These are phyloP conservation scores for Aspergillus asperescens DNA, from an alignment of 495 filamentous ascomycete genomes.

Conservation along the genomic window DNA sequence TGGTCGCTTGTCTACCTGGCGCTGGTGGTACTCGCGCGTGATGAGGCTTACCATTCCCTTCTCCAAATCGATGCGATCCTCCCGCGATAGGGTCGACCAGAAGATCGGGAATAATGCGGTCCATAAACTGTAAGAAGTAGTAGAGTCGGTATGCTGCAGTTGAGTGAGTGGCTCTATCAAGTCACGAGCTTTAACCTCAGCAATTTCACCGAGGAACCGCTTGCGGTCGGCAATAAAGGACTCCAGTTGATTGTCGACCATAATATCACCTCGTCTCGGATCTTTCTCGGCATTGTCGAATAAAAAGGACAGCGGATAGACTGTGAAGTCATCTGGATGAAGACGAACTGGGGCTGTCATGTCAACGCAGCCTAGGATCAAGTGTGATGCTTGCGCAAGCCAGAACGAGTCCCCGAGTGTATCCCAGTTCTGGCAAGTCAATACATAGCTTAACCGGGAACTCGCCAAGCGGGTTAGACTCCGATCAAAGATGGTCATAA, in stretches of 20 bases:
- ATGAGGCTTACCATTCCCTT: slow-evolving; percentile 80
- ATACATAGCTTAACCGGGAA: slow-evolving; percentile 77
- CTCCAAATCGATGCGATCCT: slow-evolving; percentile 87
- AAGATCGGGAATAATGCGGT: slow-evolving; percentile 83
- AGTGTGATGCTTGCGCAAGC: slow-evolving; percentile 88
- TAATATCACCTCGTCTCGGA: slow-evolving; percentile 60
- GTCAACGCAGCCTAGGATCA: slow-evolving; percentile 85
- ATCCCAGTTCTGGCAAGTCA: slow-evolving; percentile 96
- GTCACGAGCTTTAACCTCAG: slow-evolving; percentile 78
- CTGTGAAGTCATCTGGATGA: slow-evolving; percentile 75
- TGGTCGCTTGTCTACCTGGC: slow-evolving; percentile 87
- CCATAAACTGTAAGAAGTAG: slow-evolving; percentile 82
- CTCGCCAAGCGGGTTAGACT: slow-evolving; percentile 83
- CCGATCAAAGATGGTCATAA: slow-evolving; percentile 89
- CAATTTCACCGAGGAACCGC: slow-evolving; percentile 75
- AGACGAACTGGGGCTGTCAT: slow-evolving; percentile 71
- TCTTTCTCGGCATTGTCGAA: slow-evolving; percentile 64
- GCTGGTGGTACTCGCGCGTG: slow-evolving; percentile 90
- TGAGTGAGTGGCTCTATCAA: slow-evolving; percentile 88
- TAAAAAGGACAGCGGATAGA: slow-evolving; percentile 62
- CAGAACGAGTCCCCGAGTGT: slow-evolving; percentile 90
- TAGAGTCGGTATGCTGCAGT: slow-evolving; percentile 82
- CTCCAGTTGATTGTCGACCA: slow-evolving; percentile 77
- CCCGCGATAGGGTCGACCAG: slow-evolving; percentile 81
- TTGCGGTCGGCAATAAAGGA: slow-evolving; percentile 69